Evolutionary conservation across 345 rosid genomes (phyloP).

Genomic region (Raphanus sativus): DNA sequence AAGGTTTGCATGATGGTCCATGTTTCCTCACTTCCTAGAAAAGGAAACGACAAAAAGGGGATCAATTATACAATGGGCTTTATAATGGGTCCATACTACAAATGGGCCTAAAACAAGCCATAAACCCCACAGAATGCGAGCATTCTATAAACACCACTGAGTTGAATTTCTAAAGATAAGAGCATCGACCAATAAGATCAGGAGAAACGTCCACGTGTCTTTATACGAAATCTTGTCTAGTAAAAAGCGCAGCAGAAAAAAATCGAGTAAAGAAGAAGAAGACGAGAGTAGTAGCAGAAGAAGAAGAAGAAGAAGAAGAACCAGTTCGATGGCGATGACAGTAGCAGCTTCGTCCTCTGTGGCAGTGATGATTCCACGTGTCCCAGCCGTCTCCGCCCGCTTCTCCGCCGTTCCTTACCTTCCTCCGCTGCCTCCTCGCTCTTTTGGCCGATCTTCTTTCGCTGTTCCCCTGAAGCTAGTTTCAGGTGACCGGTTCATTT

Average conservation of each 20-base stretch:
- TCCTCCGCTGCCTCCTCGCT: conserved; percentile 39
- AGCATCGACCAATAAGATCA: conserved; percentile 54
- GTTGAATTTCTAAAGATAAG: conserved; percentile 68
- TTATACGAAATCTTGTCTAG: conserved; percentile 17
- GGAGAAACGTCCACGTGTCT: conserved; percentile 55
- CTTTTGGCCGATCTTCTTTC: conserved; percentile 40
- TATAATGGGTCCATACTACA: background rate
- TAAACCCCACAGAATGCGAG: conserved; percentile 11
- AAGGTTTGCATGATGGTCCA: background rate
- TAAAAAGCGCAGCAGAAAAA: conserved; percentile 25
- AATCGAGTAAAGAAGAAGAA: conserved; percentile 19
- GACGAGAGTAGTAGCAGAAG: too few species aligned
- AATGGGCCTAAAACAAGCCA: conserved; percentile 27
- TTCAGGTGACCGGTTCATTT: conserved; percentile 45
- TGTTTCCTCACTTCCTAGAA: background rate
- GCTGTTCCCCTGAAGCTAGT: conserved; percentile 46
- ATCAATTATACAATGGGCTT: background rate
- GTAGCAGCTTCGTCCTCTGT: conserved; percentile 72
- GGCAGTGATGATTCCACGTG: conserved; percentile 53
- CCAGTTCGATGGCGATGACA: conserved; percentile 42
- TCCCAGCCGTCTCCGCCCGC: conserved; percentile 40
- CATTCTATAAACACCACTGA: conserved; percentile 29
- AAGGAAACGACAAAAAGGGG: background rate
- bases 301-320: conserved; percentile 21
- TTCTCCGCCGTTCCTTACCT: conserved; percentile 61